Conservation (phyloP, 2,329 filamentous ascomycete genomes). For the Aspergillus thermomutatus region DNA sequence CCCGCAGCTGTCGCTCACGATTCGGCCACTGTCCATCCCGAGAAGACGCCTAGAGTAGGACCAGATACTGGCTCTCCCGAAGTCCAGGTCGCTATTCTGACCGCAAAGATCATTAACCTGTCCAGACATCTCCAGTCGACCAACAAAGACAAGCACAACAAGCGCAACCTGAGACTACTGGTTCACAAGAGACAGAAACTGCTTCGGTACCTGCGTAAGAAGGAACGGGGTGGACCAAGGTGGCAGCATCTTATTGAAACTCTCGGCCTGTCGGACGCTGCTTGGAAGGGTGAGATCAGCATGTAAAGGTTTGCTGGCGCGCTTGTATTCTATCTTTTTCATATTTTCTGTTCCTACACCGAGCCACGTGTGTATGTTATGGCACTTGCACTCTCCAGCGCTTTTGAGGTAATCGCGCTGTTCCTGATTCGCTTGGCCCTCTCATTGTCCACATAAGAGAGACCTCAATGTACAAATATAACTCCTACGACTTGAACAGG, state of each 20-base stretch:
- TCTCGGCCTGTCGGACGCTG: constrained; percentile 80
- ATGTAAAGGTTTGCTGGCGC: constrained; percentile 47
- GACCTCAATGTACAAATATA: background rate
- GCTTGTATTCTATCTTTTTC: constrained; percentile 14
- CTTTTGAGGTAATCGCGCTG: background rate
- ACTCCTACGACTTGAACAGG: background rate
- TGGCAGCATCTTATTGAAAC: constrained; percentile 84
- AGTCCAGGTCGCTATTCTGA: constrained; percentile 96
- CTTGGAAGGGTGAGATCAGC: constrained; percentile 86
- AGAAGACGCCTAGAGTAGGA: constrained; percentile 67
- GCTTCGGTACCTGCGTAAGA: constrained; percentile 78
- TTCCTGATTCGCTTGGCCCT: background rate
- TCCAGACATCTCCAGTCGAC: constrained; percentile 67
- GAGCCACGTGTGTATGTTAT: constrained; percentile 18
- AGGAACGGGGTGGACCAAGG: constrained; percentile 85
- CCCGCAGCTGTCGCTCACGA: constrained; percentile 42
- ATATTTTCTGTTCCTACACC: constrained; percentile 4
- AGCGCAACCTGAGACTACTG: constrained; percentile 79
- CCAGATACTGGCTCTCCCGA: constrained; percentile 93
- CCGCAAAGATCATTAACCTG: constrained; percentile 83
- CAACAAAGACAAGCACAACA: constrained; percentile 90
- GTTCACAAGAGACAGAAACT: constrained; percentile 88
- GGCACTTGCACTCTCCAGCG: constrained; percentile 2
- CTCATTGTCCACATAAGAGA: background rate
- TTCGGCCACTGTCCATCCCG: constrained; percentile 32